A percentile compares a stretch with the other conserved stretches of the same genome.
Conservation (phyloP, 1,284 basidiomycete genomes). For the Wolfiporia cocos region DNA sequence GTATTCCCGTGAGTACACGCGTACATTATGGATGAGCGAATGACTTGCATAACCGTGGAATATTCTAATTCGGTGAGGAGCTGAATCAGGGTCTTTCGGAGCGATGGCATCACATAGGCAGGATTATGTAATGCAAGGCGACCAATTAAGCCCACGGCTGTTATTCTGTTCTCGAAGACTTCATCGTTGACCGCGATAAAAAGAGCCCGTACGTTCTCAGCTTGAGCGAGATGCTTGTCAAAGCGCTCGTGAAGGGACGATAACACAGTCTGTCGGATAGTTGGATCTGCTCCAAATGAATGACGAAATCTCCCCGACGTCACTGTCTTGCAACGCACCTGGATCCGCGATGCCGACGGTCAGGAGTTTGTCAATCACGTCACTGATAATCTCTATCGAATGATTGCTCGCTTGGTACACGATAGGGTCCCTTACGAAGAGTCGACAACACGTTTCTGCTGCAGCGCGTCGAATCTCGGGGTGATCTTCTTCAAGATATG, state of each 20-base stretch:
- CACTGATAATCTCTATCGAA: constrained; percentile 96
- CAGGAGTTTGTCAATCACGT: constrained; percentile 94
- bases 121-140: constrained; percentile 95
- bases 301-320: too few relatives aligned
- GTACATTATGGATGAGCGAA: background rate
- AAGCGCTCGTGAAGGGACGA: constrained; percentile 90
- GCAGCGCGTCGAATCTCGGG: constrained; percentile 88
- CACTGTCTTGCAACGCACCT: too few relatives aligned
- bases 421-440: constrained; percentile 94
- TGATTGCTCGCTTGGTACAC: constrained; percentile 96
- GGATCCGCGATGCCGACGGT: constrained; percentile 98
- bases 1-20: too few relatives aligned
- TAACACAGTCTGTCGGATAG: constrained; percentile 86
- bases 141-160: constrained; percentile 90
- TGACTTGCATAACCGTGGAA: constrained; percentile 73
- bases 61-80: constrained; percentile 97
- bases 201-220: constrained; percentile 94
- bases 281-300: constrained; percentile 70
- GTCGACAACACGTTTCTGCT: constrained; percentile 86
- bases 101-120: constrained; percentile 97
- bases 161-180: constrained; percentile 88
- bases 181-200: constrained; percentile 99
- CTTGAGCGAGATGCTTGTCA: constrained; percentile 97
- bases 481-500: constrained; percentile 93
- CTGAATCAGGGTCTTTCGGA: constrained; percentile 95